phyloP scores from a whole-genome alignment of 768 basidiomycete genomes.

The Zangia roseola region DNA sequence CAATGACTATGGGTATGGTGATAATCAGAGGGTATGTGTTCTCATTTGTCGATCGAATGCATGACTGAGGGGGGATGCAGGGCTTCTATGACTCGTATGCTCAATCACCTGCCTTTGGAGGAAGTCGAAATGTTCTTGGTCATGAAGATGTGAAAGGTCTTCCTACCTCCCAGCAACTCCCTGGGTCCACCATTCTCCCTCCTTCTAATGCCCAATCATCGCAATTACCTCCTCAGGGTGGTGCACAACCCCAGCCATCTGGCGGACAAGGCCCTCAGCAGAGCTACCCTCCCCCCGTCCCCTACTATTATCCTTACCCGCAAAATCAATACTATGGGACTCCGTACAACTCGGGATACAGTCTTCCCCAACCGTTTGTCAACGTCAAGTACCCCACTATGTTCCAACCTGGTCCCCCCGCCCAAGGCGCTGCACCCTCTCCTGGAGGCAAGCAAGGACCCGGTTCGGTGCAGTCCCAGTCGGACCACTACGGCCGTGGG shows the following conservation, averaged over 20 bases:
- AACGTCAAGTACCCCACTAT: slow-evolving; percentile 79
- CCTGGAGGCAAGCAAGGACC: slow-evolving; percentile 68
- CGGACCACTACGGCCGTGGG: slow-evolving; percentile 61
- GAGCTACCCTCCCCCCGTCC: slow-evolving; percentile 58
- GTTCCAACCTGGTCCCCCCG: slow-evolving; percentile 71
- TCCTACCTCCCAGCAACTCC: slow-evolving; percentile 57
- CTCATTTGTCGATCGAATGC: not conserved
- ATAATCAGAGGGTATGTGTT: slow-evolving; percentile 59
- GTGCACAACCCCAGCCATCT: slow-evolving; percentile 56
- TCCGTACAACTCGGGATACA: slow-evolving; percentile 60
- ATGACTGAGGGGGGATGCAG: slow-evolving; percentile 36
- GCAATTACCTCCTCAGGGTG: slow-evolving; percentile 48
- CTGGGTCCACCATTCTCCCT: slow-evolving; percentile 47
- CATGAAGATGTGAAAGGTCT: slow-evolving; percentile 79
- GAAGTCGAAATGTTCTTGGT: slow-evolving; percentile 55
- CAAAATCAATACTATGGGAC: slow-evolving; percentile 77
- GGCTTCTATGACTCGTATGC: slow-evolving; percentile 77
- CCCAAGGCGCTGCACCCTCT: slow-evolving; percentile 62
- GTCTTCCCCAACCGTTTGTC: slow-evolving; percentile 65
- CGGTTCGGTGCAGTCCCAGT: slow-evolving; percentile 48
- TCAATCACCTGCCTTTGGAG: slow-evolving; percentile 62
- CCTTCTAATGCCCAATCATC: slow-evolving; percentile 53
- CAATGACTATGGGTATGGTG: slow-evolving; percentile 68
- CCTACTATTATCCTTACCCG: slow-evolving; percentile 66
- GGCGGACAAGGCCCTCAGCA: slow-evolving; percentile 65